Conservation (phyloP, 495 filamentous ascomycete genomes). For the Penicillium canescens region DNA sequence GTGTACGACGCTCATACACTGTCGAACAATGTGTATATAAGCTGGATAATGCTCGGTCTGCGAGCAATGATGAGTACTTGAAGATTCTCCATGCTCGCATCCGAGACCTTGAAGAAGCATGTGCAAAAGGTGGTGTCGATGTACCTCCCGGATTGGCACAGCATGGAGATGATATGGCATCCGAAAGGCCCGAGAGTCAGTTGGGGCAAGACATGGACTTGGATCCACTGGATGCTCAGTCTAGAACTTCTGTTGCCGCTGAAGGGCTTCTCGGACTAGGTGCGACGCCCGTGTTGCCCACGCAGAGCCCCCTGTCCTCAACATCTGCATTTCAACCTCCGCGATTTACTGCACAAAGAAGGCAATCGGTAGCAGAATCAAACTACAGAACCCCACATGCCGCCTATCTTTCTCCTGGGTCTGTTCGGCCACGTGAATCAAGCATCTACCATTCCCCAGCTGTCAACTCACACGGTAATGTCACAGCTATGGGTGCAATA, state of each 20-base stretch:
- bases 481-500: constrained; percentile 40
- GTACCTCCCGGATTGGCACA: constrained; percentile 12
- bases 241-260: constrained; percentile 22
- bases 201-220: constrained; percentile 1
- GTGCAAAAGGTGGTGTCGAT: constrained; percentile 29
- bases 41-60: constrained; percentile 35
- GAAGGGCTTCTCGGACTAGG: constrained; percentile 26
- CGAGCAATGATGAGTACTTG: constrained; percentile 41
- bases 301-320: background rate
- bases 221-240: constrained; percentile 11
- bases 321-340: constrained; percentile 1
- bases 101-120: constrained; percentile 35
- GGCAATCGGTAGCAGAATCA: constrained; percentile 1
- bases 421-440: background rate
- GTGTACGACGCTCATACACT: constrained; percentile 32
- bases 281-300: background rate
- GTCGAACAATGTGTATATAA: constrained; percentile 41
- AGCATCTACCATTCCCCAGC: constrained; percentile 17
- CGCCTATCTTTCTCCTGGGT: background rate
- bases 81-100: constrained; percentile 38
- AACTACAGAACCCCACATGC: constrained; percentile 1
- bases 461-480: constrained; percentile 25
- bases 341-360: background rate
- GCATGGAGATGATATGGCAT: constrained; percentile 3
- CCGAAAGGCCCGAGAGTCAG: background rate